Evolutionary conservation across 108 stramenopile species (phyloP), one percentile per base, ranked within the genome.

Genomic region (Bacterosira constricta): DNA sequence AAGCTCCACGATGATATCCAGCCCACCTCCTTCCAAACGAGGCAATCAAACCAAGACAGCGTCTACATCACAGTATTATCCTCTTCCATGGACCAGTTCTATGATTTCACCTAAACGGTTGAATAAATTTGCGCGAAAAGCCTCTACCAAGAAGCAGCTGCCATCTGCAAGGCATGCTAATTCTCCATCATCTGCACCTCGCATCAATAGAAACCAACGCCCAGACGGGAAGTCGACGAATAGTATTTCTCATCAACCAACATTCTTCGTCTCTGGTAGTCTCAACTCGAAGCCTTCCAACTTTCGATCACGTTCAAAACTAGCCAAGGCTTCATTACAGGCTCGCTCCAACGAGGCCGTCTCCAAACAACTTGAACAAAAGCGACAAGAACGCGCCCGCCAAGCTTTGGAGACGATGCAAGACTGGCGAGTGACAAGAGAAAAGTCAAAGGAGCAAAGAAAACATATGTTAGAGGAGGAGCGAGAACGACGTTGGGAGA

Each of bases 221-320:
- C 34, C 59, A 17, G 17, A 9, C 13, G 21, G 6, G 6, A 8
- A 27, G 37, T 5, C 36, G 2, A 34, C 59, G 27, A 60, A 15
- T 30, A 39, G 7, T 25, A 30, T 25, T 60, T 36, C 56, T 21
- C 41, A 42, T 10, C n/a, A n/a, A n/a, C 58, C 41, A 11, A 38
- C 63, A 37, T 75, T 75, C 46, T 70, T 79, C 26, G 57, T 79
- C 10, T 53, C 69, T 18, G 66, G 26, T 56, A 71, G 63, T 50
- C 69, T 69, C 34, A 47, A 63, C 23, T 67, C 66, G 0, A 59
- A 58, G 13, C 13, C 57, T 20, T 66, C 69, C 35, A 79, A 55
- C 57, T 79, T 79, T 60, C 63, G 55, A 58, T 71, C 69, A 21
- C 63, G 77, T 11, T 37, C 69, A 12, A 71, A 71, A 46, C 56